Conservation (phyloP, 441 rosid genomes). For the Macaranga tanarius region DNA sequence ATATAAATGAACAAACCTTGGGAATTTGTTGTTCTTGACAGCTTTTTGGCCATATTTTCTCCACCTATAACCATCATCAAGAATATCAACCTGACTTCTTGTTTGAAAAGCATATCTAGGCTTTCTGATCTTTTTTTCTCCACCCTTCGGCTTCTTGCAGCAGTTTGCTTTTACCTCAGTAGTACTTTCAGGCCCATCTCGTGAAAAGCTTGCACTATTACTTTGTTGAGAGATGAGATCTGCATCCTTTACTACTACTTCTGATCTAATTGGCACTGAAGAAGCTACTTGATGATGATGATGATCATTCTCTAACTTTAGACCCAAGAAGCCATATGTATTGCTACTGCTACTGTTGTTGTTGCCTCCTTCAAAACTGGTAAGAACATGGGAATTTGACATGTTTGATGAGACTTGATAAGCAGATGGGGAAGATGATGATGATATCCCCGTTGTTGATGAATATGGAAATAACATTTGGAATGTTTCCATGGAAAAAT, state of each 20-base stretch:
- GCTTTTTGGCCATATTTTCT: slow-evolving; percentile 61
- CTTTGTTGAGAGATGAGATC: background rate
- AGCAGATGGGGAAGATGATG: slow-evolving; percentile 11
- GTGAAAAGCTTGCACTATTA: slow-evolving; percentile 5
- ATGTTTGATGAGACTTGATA: slow-evolving; percentile 19
- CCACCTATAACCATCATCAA: slow-evolving; percentile 58
- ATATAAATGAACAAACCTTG: slow-evolving; percentile 35
- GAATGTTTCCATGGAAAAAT: slow-evolving; percentile 42
- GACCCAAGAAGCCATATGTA: slow-evolving; percentile 31
- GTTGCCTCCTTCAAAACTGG: slow-evolving; percentile 26
- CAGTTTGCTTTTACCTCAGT: slow-evolving; percentile 1
- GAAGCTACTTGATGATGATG: background rate
- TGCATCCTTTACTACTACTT: background rate
- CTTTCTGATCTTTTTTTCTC: slow-evolving; percentile 39
- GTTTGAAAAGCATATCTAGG: slow-evolving; percentile 58
- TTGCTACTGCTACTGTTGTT: background rate
- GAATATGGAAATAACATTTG: slow-evolving; percentile 57
- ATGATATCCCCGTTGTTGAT: slow-evolving; percentile 22
- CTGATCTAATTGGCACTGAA: background rate
- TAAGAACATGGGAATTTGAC: slow-evolving; percentile 24
- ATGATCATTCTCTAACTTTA: slow-evolving; percentile 23
- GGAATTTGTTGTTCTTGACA: slow-evolving; percentile 56
- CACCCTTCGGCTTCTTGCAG: slow-evolving; percentile 26
- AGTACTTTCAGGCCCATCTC: slow-evolving; percentile 8
- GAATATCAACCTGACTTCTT: slow-evolving; percentile 54